Conservation (phyloP, 768 basidiomycete genomes). For the Podaxis sp. region DNA sequence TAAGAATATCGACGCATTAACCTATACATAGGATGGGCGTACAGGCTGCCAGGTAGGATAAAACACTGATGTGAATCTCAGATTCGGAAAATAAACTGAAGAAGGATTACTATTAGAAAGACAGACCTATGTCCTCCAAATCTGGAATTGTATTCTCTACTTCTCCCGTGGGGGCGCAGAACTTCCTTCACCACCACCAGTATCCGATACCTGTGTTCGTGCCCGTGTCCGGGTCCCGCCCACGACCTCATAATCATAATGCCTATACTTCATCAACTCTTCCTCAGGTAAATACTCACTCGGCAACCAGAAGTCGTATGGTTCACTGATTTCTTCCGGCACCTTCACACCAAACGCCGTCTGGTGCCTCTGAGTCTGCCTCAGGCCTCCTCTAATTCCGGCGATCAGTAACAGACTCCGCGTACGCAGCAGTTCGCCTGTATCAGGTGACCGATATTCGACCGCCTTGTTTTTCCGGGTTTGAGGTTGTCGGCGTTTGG, state of each 20-base stretch:
- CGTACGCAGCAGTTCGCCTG: constrained; percentile 8
- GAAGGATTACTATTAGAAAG: neutral
- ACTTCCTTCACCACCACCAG: neutral
- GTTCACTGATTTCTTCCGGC: constrained; percentile 9
- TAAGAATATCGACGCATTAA: neutral
- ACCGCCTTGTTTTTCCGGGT: neutral
- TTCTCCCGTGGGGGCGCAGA: neutral
- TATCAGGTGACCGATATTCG: constrained; percentile 10
- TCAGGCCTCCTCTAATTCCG: constrained; percentile 9
- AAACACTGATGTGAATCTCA: neutral
- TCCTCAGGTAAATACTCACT: constrained; percentile 15
- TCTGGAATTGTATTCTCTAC: neutral
- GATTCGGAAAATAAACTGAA: neutral
- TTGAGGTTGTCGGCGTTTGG: constrained; percentile 27
- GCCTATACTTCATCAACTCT: constrained; percentile 11
- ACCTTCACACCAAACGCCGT: constrained; percentile 15
- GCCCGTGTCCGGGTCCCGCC: neutral
- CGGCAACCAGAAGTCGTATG: constrained; percentile 13
- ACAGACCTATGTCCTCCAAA: neutral
- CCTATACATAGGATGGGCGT: neutral
- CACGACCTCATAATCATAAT: constrained; percentile 3
- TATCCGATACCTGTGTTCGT: neutral
- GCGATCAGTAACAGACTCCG: constrained; percentile 6
- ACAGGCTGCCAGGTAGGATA: neutral
- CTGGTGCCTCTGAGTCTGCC: constrained; percentile 13